Percentiles rank a stretch among this genome's conserved stretches.
These are phyloP conservation scores for Podaxis sp. DNA, from an alignment of 768 basidiomycete genomes.

Conservation along the genomic window DNA sequence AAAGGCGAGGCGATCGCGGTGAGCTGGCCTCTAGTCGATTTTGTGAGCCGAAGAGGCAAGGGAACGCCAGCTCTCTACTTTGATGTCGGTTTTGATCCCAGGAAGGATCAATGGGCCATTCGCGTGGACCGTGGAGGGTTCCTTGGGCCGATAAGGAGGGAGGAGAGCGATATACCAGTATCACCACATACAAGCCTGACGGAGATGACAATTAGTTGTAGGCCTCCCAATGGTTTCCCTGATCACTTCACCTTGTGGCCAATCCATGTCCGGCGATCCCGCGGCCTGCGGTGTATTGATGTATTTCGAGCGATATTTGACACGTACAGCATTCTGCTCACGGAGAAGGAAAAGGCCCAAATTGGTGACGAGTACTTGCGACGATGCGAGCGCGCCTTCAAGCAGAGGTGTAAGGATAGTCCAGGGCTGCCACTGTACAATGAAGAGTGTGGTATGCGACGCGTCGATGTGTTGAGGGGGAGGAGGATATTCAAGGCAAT, in stretches of 20 bases:
- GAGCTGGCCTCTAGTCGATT: constrained; percentile 52
- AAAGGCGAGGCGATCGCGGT: constrained; percentile 41
- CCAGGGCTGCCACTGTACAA: constrained; percentile 41
- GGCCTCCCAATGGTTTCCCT: constrained; percentile 26
- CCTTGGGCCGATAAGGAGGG: constrained; percentile 29
- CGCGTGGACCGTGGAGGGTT: constrained; percentile 25
- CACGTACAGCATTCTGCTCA: constrained; percentile 44
- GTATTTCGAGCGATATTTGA: constrained; percentile 60
- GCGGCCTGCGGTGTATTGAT: constrained; percentile 53
- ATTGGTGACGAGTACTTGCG: constrained; percentile 30
- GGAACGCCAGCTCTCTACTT: constrained; percentile 43
- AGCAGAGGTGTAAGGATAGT: constrained; percentile 44
- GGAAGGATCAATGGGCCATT: constrained; percentile 22
- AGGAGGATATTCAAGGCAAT: constrained; percentile 56
- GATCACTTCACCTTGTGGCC: constrained; percentile 36
- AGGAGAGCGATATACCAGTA: constrained; percentile 42
- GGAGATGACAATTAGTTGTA: constrained; percentile 46
- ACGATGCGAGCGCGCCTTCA: constrained; percentile 42
- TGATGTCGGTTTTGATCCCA: constrained; percentile 48
- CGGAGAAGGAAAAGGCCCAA: constrained; percentile 36
- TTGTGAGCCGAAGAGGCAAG: constrained; percentile 26
- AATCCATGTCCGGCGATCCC: constrained; percentile 41
- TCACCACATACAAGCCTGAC: constrained; percentile 41
- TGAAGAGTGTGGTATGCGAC: constrained; percentile 47
- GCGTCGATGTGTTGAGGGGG: constrained; percentile 56